Conservation (phyloP, 306 rosid genomes). For the Medicago lupulina region DNA sequence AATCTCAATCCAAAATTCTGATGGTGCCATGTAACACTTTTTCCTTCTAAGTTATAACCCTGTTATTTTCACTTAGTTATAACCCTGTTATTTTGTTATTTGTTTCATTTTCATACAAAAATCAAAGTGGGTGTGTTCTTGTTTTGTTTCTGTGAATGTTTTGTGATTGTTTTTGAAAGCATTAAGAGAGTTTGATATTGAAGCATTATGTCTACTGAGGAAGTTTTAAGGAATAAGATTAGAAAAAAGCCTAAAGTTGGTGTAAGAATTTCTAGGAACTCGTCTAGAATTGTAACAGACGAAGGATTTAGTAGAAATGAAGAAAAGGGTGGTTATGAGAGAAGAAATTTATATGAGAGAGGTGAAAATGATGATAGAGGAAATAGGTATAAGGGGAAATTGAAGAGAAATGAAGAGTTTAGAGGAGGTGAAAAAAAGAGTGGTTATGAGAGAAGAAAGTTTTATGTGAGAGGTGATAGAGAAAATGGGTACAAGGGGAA, state of each 20-base stretch:
- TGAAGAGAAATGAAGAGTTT: conserved; percentile 34
- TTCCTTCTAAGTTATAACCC: conserved; percentile 9
- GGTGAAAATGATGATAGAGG: not conserved
- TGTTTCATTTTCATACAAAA: not conserved
- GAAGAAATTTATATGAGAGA: conserved; percentile 27
- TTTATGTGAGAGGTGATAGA: conserved; percentile 32
- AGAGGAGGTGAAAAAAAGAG: conserved; percentile 28
- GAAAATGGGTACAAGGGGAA: conserved; percentile 41
- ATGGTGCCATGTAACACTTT: not conserved
- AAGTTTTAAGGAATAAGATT: conserved; percentile 37
- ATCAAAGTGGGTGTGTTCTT: not conserved
- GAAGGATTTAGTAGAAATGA: conserved; percentile 22
- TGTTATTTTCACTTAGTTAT: not conserved
- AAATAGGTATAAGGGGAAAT: conserved; percentile 40
- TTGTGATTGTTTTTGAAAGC: conserved; percentile 23
- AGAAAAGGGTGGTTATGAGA: conserved; percentile 6
- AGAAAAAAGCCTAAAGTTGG: conserved; percentile 38
- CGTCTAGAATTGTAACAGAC: conserved; percentile 15
- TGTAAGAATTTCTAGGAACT: conserved; percentile 16
- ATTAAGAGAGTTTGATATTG: conserved; percentile 5
- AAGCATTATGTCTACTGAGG: conserved; percentile 43
- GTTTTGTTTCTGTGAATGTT: not conserved
- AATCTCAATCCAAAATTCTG: not conserved
- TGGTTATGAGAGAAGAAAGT: conserved; percentile 8
- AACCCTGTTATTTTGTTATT: not conserved